Conservation (phyloP, 2,329 filamentous ascomycete species). For the Talaromyces pinophilus region DNA sequence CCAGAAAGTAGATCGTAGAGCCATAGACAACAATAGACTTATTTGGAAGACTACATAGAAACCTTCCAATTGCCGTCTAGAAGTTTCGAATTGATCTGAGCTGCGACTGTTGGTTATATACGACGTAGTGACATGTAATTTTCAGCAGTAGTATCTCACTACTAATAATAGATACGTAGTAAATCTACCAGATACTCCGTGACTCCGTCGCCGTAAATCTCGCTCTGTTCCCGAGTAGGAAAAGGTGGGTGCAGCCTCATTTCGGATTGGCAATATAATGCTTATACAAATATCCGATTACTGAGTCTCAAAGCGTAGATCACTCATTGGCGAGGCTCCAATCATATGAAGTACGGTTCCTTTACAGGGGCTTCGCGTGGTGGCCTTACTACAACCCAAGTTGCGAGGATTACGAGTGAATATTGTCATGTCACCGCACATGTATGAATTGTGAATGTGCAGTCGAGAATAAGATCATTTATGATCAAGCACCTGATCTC, state of each 20-base stretch:
- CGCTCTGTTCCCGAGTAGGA: not conserved
- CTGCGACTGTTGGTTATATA: not conserved
- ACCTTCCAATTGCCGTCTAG: not conserved
- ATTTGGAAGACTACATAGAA: not conserved
- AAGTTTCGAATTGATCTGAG: not conserved
- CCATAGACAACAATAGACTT: not conserved
- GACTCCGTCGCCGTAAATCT: not conserved
- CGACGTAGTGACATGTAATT: not conserved
- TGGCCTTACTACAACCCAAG: not conserved
- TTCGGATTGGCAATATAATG: not conserved
- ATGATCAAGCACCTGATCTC: not conserved
- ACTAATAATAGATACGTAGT: not conserved
- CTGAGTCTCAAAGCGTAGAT: not conserved
- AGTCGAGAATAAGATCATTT: not conserved
- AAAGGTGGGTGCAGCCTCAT: not conserved
- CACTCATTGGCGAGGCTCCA: conserved; percentile 10
- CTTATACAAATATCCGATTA: not conserved
- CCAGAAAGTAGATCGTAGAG: not conserved
- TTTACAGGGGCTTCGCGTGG: not conserved
- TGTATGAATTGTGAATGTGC: not conserved
- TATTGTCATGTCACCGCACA: not conserved
- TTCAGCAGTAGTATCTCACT: not conserved
- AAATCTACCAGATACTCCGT: conserved; percentile 7
- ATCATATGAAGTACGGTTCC: not conserved
- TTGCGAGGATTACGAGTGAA: not conserved